Conservation (phyloP, 495 filamentous ascomycete genomes). For the Xylaria cubensis region DNA sequence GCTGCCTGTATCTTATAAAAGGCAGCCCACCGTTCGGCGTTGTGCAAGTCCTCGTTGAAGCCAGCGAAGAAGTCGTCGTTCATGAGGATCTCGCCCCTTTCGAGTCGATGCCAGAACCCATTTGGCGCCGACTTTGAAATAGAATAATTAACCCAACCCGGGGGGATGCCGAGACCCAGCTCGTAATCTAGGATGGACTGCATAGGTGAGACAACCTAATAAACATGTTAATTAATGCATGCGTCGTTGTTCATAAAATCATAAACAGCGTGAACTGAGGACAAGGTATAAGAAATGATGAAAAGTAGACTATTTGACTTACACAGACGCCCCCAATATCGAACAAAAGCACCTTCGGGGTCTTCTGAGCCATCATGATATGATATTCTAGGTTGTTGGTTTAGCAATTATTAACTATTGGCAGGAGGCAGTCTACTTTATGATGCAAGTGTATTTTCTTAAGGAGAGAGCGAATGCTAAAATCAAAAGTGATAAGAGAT, state of each 20-base stretch:
- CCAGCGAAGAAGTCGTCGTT: constrained; percentile 75
- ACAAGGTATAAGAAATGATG: background rate
- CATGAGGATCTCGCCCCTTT: constrained; percentile 75
- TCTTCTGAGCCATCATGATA: constrained; percentile 46
- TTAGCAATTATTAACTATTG: background rate
- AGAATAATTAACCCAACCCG: constrained; percentile 88
- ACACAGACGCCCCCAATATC: constrained; percentile 98
- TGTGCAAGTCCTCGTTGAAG: constrained; percentile 77
- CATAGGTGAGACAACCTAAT: constrained; percentile 88
- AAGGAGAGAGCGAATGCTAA: background rate
- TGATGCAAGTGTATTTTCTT: background rate
- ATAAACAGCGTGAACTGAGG: background rate
- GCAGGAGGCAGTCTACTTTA: constrained; percentile 1
- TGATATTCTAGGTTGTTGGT: constrained; percentile 32
- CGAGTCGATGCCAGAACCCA: constrained; percentile 86
- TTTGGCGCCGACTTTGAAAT: constrained; percentile 79
- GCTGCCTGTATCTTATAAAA: constrained; percentile 50
- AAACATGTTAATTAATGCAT: constrained; percentile 27
- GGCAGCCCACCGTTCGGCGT: constrained; percentile 67
- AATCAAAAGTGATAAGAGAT: background rate
- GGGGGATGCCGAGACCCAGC: constrained; percentile 71
- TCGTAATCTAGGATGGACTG: constrained; percentile 94
- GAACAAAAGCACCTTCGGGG: constrained; percentile 84
- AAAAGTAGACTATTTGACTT: constrained; percentile 48
- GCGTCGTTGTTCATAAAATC: background rate